Evolutionary conservation across 768 basidiomycete species (phyloP).

Genomic region (Mycena polygramma): DNA sequence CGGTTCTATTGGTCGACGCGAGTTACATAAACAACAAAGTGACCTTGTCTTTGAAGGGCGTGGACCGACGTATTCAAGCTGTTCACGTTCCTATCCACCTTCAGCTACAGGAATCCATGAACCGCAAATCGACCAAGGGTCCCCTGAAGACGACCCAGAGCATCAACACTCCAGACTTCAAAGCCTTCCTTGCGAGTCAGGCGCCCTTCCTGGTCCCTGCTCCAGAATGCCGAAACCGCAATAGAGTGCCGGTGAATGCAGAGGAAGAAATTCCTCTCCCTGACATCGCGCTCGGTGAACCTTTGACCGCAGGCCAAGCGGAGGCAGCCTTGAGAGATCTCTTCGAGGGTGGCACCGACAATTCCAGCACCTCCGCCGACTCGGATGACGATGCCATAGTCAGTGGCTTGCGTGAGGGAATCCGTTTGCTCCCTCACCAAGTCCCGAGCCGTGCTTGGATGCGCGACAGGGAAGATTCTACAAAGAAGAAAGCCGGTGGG

Average conservation of each 20-base stretch:
- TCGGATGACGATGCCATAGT: conserved; percentile 74
- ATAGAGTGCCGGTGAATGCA: background rate
- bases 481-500: conserved; percentile 83
- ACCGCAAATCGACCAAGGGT: conserved; percentile 18
- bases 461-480: conserved; percentile 76
- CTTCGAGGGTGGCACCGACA: conserved; percentile 72
- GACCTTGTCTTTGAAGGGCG: background rate
- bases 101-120: conserved; percentile 1
- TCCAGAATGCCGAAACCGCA: background rate
- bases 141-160: background rate
- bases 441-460: conserved; percentile 90
- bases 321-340: conserved; percentile 85
- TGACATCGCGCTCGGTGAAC: background rate
- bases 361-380: conserved; percentile 69
- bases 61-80: background rate
- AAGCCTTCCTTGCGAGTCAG: conserved; percentile 2
- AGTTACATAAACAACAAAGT: conserved; percentile 6
- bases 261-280: conserved; percentile 34
- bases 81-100: background rate
- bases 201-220: background rate
- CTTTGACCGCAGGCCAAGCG: conserved; percentile 62
- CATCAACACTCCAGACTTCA: background rate
- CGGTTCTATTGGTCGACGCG: background rate
- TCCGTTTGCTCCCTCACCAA: conserved; percentile 88
- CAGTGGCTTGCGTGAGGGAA: conserved; percentile 78